These are phyloP conservation scores for Tolypocladium nubicola DNA, from an alignment of 2,329 filamentous ascomycete genomes.

Conservation along the genomic window DNA sequence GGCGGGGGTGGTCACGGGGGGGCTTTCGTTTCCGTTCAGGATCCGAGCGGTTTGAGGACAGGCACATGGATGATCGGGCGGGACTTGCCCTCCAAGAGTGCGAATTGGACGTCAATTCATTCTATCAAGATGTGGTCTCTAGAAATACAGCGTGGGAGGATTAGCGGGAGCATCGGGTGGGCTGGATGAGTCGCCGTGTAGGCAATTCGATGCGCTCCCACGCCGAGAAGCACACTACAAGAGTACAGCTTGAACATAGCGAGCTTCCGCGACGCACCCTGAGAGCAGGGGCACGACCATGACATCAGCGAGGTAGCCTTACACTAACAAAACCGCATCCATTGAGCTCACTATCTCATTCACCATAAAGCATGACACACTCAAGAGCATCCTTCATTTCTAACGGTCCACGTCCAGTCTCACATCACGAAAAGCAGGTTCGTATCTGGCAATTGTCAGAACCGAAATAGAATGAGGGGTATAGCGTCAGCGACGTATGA, in stretches of 20 bases:
- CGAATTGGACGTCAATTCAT: no score
- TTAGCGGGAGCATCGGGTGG: no score
- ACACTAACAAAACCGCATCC: no score
- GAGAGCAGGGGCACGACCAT: neutral
- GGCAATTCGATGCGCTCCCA: no score
- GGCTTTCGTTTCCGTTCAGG: neutral
- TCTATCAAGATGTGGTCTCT: no score
- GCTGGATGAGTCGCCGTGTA: no score
- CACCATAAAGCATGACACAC: neutral
- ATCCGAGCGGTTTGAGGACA: neutral
- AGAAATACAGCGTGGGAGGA: no score
- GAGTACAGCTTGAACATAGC: no score
- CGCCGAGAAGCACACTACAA: no score
- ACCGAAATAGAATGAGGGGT: neutral
- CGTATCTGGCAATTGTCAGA: slow-evolving; percentile 37
- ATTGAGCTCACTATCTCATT: neutral
- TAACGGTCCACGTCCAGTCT: neutral
- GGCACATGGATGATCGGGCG: no score
- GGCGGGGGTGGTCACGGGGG: slow-evolving; percentile 23
- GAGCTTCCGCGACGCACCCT: no score
- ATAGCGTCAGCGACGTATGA: slow-evolving; percentile 7
- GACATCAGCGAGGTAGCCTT: neutral
- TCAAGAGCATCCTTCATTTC: neutral
- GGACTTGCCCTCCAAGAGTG: no score
- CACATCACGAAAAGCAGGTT: slow-evolving; percentile 61